Base-by-base conservation (phyloP, 768 basidiomycete genomes). In the Solioccasus polychromus region DNA sequence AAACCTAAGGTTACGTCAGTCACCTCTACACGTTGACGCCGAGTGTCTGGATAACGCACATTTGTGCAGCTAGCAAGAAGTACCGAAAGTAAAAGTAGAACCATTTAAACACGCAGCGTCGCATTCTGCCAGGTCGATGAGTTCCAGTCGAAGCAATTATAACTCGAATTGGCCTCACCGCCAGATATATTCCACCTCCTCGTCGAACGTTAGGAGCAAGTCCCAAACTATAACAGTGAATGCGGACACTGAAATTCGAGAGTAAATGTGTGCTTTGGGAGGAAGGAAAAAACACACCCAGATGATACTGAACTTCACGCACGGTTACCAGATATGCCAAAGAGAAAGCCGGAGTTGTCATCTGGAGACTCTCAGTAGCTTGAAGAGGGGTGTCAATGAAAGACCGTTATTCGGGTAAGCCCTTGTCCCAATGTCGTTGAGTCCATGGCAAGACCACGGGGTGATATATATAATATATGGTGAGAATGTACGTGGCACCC, bases 121-220 rank as follows among this genome's bases (percentile, higher is more conserved):
- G 45, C 50, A 49, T 59, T 15, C 53, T 59, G 39, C 19, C 8
- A 30, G 31, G n/a, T n/a, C n/a, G n/a, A n/a, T n/a, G n/a, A n/a
- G n/a, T n/a, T n/a, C n/a, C n/a, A n/a, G n/a, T n/a, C n/a, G n/a
- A n/a, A n/a, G n/a, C n/a, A n/a, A n/a, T n/a, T n/a, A n/a, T n/a
- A n/a, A n/a, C n/a, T n/a, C n/a, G n/a, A n/a, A n/a, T n/a, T 15
- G 18, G 22, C 8, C 35, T 51, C 42, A 71, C 68, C 50, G 52
- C 66, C 68, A 70, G 17, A 68, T 38, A 22, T 59, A 52, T 29
- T 59, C 59, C 1, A 58, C 49, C 37, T 34, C 32, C n/a, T n/a
- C n/a, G n/a, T n/a, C n/a, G n/a, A n/a, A n/a, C n/a, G n/a, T n/a
- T n/a, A n/a, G n/a, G n/a, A n/a, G n/a, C n/a, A n/a, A n/a, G n/a